phyloP scores from a whole-genome alignment of 805 yeast species.

The Schwanniomyces vanrijiae region DNA sequence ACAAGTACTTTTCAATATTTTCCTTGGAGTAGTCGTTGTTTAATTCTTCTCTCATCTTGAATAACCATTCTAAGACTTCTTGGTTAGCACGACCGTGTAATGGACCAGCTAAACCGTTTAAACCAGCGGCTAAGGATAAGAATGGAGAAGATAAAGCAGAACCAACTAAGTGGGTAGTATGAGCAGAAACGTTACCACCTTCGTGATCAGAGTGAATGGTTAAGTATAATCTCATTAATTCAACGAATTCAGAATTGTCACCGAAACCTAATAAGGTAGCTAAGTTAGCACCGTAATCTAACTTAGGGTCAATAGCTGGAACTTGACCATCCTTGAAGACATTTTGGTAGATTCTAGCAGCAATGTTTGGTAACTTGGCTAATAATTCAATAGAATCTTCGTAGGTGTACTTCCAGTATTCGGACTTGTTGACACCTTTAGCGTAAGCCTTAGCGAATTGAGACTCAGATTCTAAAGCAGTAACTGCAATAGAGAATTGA shows the following conservation, averaged over 20 bases:
- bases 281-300: conserved; percentile 75
- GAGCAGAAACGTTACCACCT: conserved; percentile 84
- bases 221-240: conserved; percentile 69
- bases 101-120: conserved; percentile 84
- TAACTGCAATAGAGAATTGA: conserved; percentile 72
- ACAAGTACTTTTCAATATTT: conserved; percentile 64
- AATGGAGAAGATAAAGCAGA: conserved; percentile 77
- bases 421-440: conserved; percentile 63
- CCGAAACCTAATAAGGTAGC: conserved; percentile 63
- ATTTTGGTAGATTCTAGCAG: conserved; percentile 74
- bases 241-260: conserved; percentile 59
- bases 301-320: conserved; percentile 52
- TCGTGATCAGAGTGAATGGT: conserved; percentile 81
- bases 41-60: conserved; percentile 61
- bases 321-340: conserved; percentile 55
- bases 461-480: conserved; percentile 71
- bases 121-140: conserved; percentile 74
- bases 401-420: conserved; percentile 73
- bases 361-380: conserved; percentile 72
- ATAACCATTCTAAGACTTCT: conserved; percentile 75
- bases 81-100: conserved; percentile 85
- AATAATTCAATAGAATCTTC: conserved; percentile 71
- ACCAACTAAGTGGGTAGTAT: conserved; percentile 79
- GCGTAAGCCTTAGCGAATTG: conserved; percentile 72
- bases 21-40: conserved; percentile 57